Percentiles rank a stretch among this genome's conserved stretches.
phyloP scores from a whole-genome alignment of 768 basidiomycete species.

The Rickenella mellea region DNA sequence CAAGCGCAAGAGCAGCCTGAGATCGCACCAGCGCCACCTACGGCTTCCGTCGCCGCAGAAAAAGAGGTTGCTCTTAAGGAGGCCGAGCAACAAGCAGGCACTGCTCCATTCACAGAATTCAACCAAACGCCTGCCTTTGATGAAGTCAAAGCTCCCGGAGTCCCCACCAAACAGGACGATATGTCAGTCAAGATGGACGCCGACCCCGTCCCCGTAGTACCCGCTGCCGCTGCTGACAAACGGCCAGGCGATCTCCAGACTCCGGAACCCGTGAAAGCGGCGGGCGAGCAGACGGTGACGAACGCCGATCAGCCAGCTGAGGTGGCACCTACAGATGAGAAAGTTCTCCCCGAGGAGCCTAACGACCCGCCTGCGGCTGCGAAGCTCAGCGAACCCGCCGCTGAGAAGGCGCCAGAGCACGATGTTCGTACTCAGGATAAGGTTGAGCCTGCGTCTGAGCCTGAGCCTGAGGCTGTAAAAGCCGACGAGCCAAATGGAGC shows the following conservation, averaged over 20 bases:
- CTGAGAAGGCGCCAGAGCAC: constrained; percentile 1
- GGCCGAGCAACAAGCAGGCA: background rate
- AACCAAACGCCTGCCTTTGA: background rate
- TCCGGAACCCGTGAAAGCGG: no score
- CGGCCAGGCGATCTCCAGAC: no score
- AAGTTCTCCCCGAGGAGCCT: background rate
- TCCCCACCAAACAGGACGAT: background rate
- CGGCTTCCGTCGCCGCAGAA: background rate
- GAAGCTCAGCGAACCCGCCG: background rate
- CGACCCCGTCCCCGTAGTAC: no score
- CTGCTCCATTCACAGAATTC: background rate
- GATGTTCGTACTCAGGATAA: no score
- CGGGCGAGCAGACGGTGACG: no score
- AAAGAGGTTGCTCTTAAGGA: background rate
- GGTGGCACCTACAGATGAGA: background rate
- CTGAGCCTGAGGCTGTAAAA: background rate
- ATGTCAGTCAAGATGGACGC: background rate
- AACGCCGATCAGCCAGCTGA: background rate
- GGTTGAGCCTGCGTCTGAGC: no score
- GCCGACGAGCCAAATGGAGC: background rate
- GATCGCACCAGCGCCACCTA: constrained; percentile 1
- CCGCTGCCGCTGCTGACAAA: no score
- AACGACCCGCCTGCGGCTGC: background rate
- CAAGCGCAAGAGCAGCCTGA: background rate
- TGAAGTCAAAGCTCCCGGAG: background rate